phyloP scores from a whole-genome alignment of 192 early-diverging fungal genomes.

The Coemansia sp. region DNA sequence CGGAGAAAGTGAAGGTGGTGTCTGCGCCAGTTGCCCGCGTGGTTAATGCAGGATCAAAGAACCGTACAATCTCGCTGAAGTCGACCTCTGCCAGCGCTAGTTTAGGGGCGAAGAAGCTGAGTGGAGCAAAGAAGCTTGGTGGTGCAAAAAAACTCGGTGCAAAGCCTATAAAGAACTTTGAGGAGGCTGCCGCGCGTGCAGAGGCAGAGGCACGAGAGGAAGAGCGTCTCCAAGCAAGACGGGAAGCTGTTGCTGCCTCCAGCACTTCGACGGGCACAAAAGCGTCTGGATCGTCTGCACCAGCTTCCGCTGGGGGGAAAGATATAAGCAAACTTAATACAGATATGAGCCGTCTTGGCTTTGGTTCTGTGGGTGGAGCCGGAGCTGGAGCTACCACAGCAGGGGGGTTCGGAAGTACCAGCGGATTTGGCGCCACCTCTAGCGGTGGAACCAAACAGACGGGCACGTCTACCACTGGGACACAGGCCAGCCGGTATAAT shows the following conservation, averaged over 20 bases:
- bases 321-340: constrained; percentile 62
- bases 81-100: constrained; percentile 22
- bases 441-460: neutral
- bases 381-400: neutral
- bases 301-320: neutral
- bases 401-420: constrained; percentile 26
- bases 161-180: constrained; percentile 79
- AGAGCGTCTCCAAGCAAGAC: constrained; percentile 53
- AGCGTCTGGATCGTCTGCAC: neutral
- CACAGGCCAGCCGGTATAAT: neutral
- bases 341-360: constrained; percentile 69
- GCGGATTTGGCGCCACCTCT: constrained; percentile 62
- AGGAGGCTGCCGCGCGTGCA: constrained; percentile 85
- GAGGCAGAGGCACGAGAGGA: constrained; percentile 79
- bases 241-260: constrained; percentile 24
- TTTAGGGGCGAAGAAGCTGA: constrained; percentile 46
- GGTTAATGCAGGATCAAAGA: constrained; percentile 26
- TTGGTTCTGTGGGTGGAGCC: constrained; percentile 44
- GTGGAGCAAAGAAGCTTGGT: constrained; percentile 71
- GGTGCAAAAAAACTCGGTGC: constrained; percentile 80
- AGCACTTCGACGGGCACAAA: constrained; percentile 4
- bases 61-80: constrained; percentile 22
- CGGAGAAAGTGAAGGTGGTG: constrained; percentile 6
- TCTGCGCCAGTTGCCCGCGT: constrained; percentile 35
- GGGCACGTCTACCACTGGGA: neutral